Conservation (phyloP, 2,329 filamentous ascomycete species). For the Fusarium paranaense region DNA sequence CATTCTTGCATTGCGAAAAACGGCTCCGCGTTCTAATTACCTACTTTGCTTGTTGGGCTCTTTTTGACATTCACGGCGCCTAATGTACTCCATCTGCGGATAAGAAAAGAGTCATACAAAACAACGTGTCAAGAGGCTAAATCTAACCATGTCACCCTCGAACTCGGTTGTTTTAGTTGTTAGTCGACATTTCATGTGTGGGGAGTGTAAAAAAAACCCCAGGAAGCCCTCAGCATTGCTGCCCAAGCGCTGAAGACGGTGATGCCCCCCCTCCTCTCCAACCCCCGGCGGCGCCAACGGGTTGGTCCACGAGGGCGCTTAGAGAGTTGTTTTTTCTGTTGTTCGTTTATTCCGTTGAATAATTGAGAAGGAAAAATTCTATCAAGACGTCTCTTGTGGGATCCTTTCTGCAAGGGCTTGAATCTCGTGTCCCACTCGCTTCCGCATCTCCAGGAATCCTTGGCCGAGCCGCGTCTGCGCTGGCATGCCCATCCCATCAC, state of each 20-base stretch:
- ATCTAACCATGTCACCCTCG: slow-evolving; percentile 18
- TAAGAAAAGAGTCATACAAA: slow-evolving; percentile 32
- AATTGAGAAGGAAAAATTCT: background rate
- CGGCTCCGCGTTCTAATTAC: background rate
- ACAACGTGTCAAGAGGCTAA: slow-evolving; percentile 35
- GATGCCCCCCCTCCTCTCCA: slow-evolving; percentile 27
- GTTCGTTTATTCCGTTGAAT: background rate
- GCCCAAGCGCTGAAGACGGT: slow-evolving; percentile 32
- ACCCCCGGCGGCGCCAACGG: slow-evolving; percentile 14
- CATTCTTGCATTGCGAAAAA: slow-evolving; percentile 2
- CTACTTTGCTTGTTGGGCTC: background rate
- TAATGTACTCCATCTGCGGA: background rate
- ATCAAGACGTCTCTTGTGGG: background rate
- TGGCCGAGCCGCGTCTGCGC: slow-evolving; percentile 26
- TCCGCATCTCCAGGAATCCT: slow-evolving; percentile 3
- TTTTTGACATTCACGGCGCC: background rate
- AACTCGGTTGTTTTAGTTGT: background rate
- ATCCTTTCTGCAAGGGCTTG: slow-evolving; percentile 22
- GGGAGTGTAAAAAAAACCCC: slow-evolving; percentile 10
- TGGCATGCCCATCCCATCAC: slow-evolving; percentile 14
- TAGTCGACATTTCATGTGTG: slow-evolving; percentile 12
- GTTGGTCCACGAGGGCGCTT: slow-evolving; percentile 37
- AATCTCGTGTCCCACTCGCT: slow-evolving; percentile 11
- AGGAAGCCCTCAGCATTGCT: slow-evolving; percentile 29
- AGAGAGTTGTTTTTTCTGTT: slow-evolving; percentile 9